These are phyloP conservation scores for Geotrichum citri-aurantii DNA, from an alignment of 1,139 yeast species.

Conservation along the genomic window DNA sequence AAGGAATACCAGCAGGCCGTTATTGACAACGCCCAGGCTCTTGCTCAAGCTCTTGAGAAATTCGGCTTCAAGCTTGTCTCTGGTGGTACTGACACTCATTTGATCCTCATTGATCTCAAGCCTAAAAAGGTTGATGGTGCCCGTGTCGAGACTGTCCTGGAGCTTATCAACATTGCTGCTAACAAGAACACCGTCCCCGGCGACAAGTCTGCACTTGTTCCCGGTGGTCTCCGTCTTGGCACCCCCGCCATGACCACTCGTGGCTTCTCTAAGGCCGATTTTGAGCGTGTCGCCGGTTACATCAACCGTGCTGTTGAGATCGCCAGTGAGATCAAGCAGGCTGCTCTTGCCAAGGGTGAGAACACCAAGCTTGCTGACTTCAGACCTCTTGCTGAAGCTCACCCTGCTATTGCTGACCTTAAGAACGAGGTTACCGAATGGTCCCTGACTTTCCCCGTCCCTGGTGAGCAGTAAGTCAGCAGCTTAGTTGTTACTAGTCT, in stretches of 20 bases:
- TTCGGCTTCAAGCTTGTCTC: slow-evolving; percentile 81
- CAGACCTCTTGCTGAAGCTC: slow-evolving; percentile 69
- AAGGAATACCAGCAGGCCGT: slow-evolving; percentile 86
- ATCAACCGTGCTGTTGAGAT: slow-evolving; percentile 78
- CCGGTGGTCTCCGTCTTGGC: slow-evolving; percentile 97
- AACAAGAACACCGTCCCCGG: slow-evolving; percentile 98
- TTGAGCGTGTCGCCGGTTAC: slow-evolving; percentile 72
- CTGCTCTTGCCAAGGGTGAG: slow-evolving; percentile 70
- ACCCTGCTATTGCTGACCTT: slow-evolving; percentile 57
- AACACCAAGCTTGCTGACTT: slow-evolving; percentile 87
- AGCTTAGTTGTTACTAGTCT: too few species aligned
- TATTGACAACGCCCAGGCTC: slow-evolving; percentile 78
- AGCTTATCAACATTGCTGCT: slow-evolving; percentile 89
- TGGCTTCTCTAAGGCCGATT: slow-evolving; percentile 86
- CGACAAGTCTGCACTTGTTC: slow-evolving; percentile 94
- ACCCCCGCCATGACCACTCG: slow-evolving; percentile 99
- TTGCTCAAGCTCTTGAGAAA: slow-evolving; percentile 65
- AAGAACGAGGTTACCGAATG: slow-evolving; percentile 80
- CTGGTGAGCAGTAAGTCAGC: slow-evolving; percentile 44
- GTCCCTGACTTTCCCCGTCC: slow-evolving; percentile 93
- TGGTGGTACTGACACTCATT: slow-evolving; percentile 93
- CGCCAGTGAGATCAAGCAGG: slow-evolving; percentile 69
- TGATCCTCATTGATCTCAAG: slow-evolving; percentile 85
- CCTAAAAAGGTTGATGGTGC: slow-evolving; percentile 96
- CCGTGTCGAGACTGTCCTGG: slow-evolving; percentile 91